Evolutionary conservation across 192 early-diverging fungal genomes (phyloP).

Genomic region (Rhizoclosmatium sp.): DNA sequence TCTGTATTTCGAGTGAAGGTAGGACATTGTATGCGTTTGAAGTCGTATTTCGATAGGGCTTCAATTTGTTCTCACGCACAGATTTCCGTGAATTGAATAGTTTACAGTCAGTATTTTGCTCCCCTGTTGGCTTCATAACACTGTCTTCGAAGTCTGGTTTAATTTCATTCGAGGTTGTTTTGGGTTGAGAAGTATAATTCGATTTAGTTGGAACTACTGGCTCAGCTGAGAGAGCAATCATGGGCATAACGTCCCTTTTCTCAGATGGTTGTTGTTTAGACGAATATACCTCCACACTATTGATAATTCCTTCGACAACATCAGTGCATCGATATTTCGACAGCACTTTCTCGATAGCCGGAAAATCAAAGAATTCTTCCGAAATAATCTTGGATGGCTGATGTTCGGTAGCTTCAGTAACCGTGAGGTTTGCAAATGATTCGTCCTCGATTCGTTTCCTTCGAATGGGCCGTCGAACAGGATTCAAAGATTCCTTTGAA

Average conservation of each 20-base stretch:
- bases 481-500: not conserved
- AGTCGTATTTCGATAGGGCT: not conserved
- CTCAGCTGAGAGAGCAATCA: not conserved
- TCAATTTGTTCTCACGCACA: not conserved
- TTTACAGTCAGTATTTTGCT: not conserved
- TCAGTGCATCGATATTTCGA: not conserved
- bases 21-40: not conserved
- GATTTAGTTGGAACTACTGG: not conserved
- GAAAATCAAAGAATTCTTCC: not conserved
- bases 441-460: not conserved
- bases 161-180: not conserved
- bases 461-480: not conserved
- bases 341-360: not conserved
- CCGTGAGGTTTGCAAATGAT: not conserved
- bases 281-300: not conserved
- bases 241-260: not conserved
- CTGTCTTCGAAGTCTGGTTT: not conserved
- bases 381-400: not conserved
- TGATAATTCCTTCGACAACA: not conserved
- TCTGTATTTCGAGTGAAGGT: not conserved
- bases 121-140: not conserved
- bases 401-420: too few species aligned
- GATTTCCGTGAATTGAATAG: not conserved
- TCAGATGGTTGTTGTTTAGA: not conserved
- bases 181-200: not conserved